phyloP scores from a whole-genome alignment of 257 asterid genomes.

The Solanum chmielewskii region DNA sequence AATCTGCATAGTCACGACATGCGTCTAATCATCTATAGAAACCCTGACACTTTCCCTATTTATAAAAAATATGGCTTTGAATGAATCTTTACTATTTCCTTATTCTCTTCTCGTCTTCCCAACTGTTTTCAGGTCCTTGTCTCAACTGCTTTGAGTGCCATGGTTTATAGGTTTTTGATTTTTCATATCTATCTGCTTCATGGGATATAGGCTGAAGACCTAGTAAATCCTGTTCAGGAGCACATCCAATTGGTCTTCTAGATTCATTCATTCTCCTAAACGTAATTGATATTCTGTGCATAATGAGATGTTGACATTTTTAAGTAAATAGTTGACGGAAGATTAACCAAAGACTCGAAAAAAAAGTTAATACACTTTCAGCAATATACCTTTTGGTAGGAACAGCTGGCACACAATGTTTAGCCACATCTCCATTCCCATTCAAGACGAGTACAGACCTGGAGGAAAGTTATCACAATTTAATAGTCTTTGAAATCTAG shows the following conservation, averaged over 20 bases:
- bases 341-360: not conserved
- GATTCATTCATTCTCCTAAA: slow-evolving; percentile 79
- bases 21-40: slow-evolving; percentile 9
- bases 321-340: not conserved
- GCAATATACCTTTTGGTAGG: slow-evolving; percentile 17
- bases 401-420: slow-evolving; percentile 34
- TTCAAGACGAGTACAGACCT: slow-evolving; percentile 37
- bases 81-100: slow-evolving; percentile 21
- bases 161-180: slow-evolving; percentile 14
- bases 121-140: slow-evolving; percentile 10
- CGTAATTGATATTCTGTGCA: slow-evolving; percentile 74
- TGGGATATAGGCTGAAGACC: slow-evolving; percentile 59
- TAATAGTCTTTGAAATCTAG: not conserved
- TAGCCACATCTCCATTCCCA: slow-evolving; percentile 31
- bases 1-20: not conserved
- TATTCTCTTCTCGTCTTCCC: slow-evolving; percentile 22
- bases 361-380: not conserved
- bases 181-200: slow-evolving; percentile 13
- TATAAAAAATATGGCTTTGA: slow-evolving; percentile 11
- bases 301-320: not conserved
- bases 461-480: not conserved
- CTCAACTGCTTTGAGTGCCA: slow-evolving; percentile 2
- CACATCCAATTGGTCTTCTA: slow-evolving; percentile 49
- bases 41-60: slow-evolving; percentile 15
- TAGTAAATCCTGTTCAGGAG: slow-evolving; percentile 58